Evolutionary conservation across 2,329 filamentous ascomycete genomes (phyloP), one percentile per base, ranked within the genome.

Genomic region (Ophiostoma perfectum): DNA sequence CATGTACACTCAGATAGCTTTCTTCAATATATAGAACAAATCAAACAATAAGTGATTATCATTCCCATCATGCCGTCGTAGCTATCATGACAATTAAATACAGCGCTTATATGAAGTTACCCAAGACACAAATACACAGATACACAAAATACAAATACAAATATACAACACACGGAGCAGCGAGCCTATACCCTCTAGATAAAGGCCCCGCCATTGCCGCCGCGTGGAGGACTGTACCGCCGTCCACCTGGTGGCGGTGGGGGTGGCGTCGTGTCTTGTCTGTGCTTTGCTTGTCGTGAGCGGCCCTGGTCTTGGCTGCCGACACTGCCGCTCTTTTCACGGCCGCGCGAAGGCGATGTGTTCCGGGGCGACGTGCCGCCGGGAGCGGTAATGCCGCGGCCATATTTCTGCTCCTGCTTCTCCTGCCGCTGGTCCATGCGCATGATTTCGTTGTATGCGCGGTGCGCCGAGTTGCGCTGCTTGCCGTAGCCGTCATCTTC

Each of bases 321-420:
- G 14, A 39, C 58, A 62, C 58, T 63, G 60, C 38, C 60, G 16
- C 49, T 18, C 18, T 58, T 14, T 38, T 68, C 47, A 38, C 39
- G n/a, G 27, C 52, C 63, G n/a, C 49, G 49, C 3, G 58, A 11
- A 3, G 67, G 41, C 42, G 41, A 18, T 5, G 63, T 36, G 39
- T 41, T n/a, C n/a, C n/a, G n/a, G n/a, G n/a, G 27, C 4, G 78
- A 76, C 58, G 78, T 75, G 49, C 75, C 77, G 27, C 71, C 71
- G 27, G 27, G 27, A 27, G 27, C 27, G 3, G 81, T 82, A 67
- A 82, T 80, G 11, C 78, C 79, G 38, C 79, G 78, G 1, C 80
- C 80, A 52, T 82, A 81, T 18, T 75, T 14, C 39, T 63, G 60
- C 16, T 42, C 38, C 39, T 63, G 60, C 38, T 63, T 36, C 5